Evolutionary conservation across 495 filamentous ascomycete species (phyloP).

Genomic region (Penicillium pulvis): DNA sequence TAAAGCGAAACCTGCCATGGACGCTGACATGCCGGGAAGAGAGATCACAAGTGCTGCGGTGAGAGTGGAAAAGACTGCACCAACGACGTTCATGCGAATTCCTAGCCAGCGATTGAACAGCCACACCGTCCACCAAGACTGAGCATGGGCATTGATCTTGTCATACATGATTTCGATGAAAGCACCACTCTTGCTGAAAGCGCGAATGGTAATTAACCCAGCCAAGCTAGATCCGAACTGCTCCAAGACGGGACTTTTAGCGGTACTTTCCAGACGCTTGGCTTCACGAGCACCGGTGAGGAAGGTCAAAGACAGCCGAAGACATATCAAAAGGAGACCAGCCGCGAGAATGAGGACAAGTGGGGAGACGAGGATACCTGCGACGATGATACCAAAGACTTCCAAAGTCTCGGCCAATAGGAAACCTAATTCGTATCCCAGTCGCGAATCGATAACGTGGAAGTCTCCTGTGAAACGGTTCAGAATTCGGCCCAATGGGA

Average conservation of each 20-base stretch:
- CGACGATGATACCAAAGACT: slow-evolving; percentile 36
- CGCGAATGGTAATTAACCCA: slow-evolving; percentile 75
- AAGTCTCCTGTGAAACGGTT: slow-evolving; percentile 85
- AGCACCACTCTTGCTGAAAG: slow-evolving; percentile 63
- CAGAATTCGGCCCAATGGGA: slow-evolving; percentile 73
- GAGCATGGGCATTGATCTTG: slow-evolving; percentile 64
- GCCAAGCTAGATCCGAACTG: slow-evolving; percentile 70
- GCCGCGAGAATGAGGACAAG: slow-evolving; percentile 31
- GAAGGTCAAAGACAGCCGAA: slow-evolving; percentile 60
- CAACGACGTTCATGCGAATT: slow-evolving; percentile 69
- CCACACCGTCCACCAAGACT: slow-evolving; percentile 67
- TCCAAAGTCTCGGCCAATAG: slow-evolving; percentile 14
- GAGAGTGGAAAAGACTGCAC: slow-evolving; percentile 66
- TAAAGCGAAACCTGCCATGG: slow-evolving; percentile 80
- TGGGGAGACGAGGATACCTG: slow-evolving; percentile 35
- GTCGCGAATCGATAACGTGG: slow-evolving; percentile 64
- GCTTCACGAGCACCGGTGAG: slow-evolving; percentile 71
- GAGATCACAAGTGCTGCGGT: slow-evolving; percentile 67
- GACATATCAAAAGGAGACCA: slow-evolving; percentile 44
- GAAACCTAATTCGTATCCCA: slow-evolving; percentile 44
- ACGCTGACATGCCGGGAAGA: slow-evolving; percentile 64
- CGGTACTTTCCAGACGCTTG: slow-evolving; percentile 73
- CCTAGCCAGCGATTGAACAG: slow-evolving; percentile 75
- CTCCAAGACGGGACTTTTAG: slow-evolving; percentile 77
- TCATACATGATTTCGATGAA: slow-evolving; percentile 68